These are phyloP conservation scores for Debaryomycetaceae sp. DNA, from an alignment of 1,139 yeast species.

Conservation along the genomic window DNA sequence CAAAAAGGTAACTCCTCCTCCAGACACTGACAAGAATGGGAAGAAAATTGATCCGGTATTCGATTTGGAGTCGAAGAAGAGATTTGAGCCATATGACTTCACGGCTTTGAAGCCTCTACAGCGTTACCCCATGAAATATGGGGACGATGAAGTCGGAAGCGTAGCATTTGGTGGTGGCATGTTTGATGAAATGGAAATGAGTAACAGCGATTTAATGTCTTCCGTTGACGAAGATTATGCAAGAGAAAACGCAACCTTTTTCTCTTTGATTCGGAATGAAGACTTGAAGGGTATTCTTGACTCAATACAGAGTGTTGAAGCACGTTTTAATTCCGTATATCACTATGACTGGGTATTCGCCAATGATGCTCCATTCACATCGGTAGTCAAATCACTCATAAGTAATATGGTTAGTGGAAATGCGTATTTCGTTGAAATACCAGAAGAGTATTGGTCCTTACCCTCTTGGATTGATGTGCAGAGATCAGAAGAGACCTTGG, in stretches of 20 bases:
- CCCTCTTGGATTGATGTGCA: conserved; percentile 24
- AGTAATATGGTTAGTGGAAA: conserved; percentile 43
- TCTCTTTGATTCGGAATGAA: conserved; percentile 64
- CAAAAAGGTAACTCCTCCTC: neutral
- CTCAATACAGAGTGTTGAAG: conserved; percentile 61
- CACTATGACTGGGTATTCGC: conserved; percentile 79
- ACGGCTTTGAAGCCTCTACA: neutral
- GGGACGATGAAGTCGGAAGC: conserved; percentile 6
- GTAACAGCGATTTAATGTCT: neutral
- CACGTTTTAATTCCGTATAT: conserved; percentile 58
- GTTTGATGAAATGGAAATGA: neutral
- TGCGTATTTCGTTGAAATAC: conserved; percentile 45
- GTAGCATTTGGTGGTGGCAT: conserved; percentile 1
- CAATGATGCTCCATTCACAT: conserved; percentile 57
- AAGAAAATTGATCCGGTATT: neutral
- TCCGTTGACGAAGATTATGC: conserved; percentile 1
- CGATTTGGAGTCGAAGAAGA: neutral
- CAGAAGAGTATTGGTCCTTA: conserved; percentile 46
- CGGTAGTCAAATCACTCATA: conserved; percentile 42
- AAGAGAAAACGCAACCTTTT: conserved; percentile 54
- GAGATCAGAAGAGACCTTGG: conserved; percentile 14
- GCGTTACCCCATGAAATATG: conserved; percentile 2
- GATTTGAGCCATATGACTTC: neutral
- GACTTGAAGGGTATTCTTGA: conserved; percentile 54
- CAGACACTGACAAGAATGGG: neutral